Evolutionary conservation across 768 basidiomycete species (phyloP).

Genomic region (Russula sp.): DNA sequence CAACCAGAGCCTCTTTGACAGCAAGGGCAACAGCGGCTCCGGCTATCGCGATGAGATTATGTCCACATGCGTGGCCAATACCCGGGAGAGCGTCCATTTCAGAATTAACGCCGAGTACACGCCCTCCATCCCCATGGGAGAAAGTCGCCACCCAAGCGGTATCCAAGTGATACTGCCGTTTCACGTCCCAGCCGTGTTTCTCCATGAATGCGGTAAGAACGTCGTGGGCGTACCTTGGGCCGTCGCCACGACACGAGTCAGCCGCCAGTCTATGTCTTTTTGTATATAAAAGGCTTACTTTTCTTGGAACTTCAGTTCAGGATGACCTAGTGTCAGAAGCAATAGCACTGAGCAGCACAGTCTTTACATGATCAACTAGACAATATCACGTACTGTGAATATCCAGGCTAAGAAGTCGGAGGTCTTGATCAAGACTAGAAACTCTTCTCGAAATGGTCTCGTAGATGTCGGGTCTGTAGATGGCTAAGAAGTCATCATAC

Average conservation of each 20-base stretch:
- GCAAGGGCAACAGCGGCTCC: slow-evolving; percentile 69
- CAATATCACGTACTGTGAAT: slow-evolving; percentile 49
- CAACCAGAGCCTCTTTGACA: slow-evolving; percentile 54
- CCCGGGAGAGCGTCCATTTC: slow-evolving; percentile 46
- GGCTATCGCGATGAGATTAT: slow-evolving; percentile 72
- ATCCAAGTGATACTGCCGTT: slow-evolving; percentile 50
- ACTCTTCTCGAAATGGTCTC: slow-evolving; percentile 39
- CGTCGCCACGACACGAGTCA: neutral
- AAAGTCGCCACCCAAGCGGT: slow-evolving; percentile 75
- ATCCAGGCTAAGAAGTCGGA: slow-evolving; percentile 57
- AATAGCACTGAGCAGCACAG: neutral
- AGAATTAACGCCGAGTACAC: slow-evolving; percentile 71
- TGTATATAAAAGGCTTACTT: slow-evolving; percentile 32
- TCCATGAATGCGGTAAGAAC: slow-evolving; percentile 59
- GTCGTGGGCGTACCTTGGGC: slow-evolving; percentile 60
- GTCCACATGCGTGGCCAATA: slow-evolving; percentile 65
- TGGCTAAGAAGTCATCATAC: slow-evolving; percentile 6
- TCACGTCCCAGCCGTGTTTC: slow-evolving; percentile 57
- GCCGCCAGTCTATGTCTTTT: neutral
- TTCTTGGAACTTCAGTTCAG: slow-evolving; percentile 65
- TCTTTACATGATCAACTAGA: neutral
- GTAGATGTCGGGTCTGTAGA: slow-evolving; percentile 20
- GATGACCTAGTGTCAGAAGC: slow-evolving; percentile 42
- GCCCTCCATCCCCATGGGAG: slow-evolving; percentile 55
- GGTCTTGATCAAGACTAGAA: slow-evolving; percentile 42